Evolutionary conservation across 1,284 basidiomycete species (phyloP).

Genomic region (Lentinula novae-zelandiae): DNA sequence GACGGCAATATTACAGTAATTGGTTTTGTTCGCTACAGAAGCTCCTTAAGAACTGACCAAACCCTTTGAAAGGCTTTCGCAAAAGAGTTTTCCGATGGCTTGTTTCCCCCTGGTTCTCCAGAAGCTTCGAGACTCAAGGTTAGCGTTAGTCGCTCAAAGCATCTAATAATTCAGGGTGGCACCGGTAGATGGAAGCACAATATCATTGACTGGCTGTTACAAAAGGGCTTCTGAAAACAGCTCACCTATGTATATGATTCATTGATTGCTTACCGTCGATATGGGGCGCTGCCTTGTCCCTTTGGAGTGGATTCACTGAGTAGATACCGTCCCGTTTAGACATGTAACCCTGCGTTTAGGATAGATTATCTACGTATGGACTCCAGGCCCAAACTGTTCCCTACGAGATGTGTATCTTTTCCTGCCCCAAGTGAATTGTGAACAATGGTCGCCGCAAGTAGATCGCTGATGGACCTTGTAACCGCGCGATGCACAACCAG

Average conservation of each 20-base stretch:
- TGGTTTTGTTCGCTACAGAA: conserved; percentile 8
- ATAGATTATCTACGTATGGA: background rate
- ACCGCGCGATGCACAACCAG: conserved; percentile 6
- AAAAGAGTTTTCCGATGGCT: conserved; percentile 41
- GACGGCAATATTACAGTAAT: conserved; percentile 37
- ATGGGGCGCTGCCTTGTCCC: background rate
- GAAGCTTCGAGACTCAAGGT: conserved; percentile 47
- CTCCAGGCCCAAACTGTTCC: background rate
- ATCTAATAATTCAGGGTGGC: conserved; percentile 55
- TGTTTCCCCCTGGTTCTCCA: conserved; percentile 42
- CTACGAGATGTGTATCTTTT: conserved; percentile 5
- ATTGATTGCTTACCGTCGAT: background rate
- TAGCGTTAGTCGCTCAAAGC: conserved; percentile 39
- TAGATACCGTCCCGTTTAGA: conserved; percentile 4
- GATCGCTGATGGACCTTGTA: conserved; percentile 7
- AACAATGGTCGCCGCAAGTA: background rate
- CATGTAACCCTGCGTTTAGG: background rate
- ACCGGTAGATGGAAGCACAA: conserved; percentile 47
- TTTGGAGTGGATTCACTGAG: background rate
- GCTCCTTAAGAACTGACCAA: conserved; percentile 11
- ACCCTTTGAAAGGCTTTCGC: conserved; percentile 41
- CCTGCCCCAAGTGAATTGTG: conserved; percentile 4
- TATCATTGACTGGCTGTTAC: conserved; percentile 54
- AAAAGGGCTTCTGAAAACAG: conserved; percentile 49
- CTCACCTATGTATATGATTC: background rate